phyloP scores from a whole-genome alignment of 2,329 filamentous ascomycete genomes.

The Paecilomyces fulvus region DNA sequence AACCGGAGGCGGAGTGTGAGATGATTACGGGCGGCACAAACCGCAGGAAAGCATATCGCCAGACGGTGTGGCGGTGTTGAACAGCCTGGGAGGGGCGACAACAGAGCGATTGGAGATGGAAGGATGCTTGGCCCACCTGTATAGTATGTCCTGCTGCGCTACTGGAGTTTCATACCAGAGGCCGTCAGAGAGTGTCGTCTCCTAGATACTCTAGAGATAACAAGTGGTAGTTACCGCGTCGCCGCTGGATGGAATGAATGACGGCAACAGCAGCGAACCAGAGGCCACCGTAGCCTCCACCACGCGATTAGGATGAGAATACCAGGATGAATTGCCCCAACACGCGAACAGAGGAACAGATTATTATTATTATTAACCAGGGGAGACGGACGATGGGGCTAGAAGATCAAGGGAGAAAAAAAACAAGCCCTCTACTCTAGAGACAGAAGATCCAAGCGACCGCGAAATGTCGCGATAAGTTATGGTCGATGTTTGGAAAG shows the following conservation, averaged over 20 bases:
- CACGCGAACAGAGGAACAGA: neutral
- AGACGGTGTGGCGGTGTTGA: neutral
- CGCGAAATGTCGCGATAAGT: neutral
- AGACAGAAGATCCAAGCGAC: conserved; percentile 7
- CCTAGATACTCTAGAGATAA: neutral
- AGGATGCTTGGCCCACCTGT: neutral
- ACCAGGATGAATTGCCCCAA: neutral
- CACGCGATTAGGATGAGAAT: neutral
- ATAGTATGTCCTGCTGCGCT: neutral
- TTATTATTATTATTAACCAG: neutral
- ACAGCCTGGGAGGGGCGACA: neutral
- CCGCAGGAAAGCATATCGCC: neutral
- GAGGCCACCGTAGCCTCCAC: neutral
- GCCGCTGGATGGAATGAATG: neutral
- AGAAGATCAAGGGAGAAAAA: neutral
- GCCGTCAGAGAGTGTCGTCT: neutral
- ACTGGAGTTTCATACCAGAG: neutral
- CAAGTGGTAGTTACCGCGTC: neutral
- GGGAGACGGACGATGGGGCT: neutral
- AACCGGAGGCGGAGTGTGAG: neutral
- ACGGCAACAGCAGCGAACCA: conserved; percentile 5
- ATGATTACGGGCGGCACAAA: neutral
- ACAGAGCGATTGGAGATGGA: conserved; percentile 2
- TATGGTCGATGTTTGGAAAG: neutral
- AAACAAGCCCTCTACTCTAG: neutral